Conservation (phyloP, 75 land plant species). For the Gnetum montanum region DNA sequence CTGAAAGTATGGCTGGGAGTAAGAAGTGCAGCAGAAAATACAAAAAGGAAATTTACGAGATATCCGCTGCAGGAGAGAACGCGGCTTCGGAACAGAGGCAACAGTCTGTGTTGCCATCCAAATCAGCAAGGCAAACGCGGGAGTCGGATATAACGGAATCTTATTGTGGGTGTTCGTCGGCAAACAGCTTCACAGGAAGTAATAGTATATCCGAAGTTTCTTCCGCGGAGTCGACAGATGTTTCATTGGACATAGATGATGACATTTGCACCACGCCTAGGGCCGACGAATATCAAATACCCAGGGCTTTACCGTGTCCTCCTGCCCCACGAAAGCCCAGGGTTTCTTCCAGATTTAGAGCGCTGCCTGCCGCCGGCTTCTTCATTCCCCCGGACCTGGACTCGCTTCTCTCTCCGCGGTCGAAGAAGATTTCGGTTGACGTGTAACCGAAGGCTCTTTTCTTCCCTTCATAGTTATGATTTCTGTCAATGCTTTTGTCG, state of each 20-base stretch:
- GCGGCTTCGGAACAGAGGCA: no score
- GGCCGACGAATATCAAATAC: slow-evolving; percentile 17
- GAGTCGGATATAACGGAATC: no score
- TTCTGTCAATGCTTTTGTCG: no score
- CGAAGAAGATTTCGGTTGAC: slow-evolving; percentile 4
- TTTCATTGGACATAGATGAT: slow-evolving; percentile 9
- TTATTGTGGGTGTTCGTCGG: no score
- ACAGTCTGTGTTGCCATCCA: no score
- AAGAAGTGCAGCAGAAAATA: no score
- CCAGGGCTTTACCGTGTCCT: slow-evolving; percentile 19
- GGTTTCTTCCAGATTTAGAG: slow-evolving; percentile 15
- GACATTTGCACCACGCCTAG: slow-evolving; percentile 26
- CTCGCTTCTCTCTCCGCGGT: slow-evolving; percentile 14
- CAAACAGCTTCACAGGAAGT: not conserved
- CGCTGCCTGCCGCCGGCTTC: slow-evolving; percentile 17
- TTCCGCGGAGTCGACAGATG: not conserved
- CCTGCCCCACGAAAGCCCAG: slow-evolving; percentile 40
- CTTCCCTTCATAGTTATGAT: no score
- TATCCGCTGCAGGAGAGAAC: no score
- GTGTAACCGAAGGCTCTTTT: not conserved
- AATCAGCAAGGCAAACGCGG: no score
- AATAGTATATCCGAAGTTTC: not conserved
- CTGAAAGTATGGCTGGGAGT: no score
- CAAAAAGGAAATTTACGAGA: no score
- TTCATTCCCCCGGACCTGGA: slow-evolving; percentile 40